Conservation (phyloP, 1,284 basidiomycete genomes). For the Athelia psychrophila region DNA sequence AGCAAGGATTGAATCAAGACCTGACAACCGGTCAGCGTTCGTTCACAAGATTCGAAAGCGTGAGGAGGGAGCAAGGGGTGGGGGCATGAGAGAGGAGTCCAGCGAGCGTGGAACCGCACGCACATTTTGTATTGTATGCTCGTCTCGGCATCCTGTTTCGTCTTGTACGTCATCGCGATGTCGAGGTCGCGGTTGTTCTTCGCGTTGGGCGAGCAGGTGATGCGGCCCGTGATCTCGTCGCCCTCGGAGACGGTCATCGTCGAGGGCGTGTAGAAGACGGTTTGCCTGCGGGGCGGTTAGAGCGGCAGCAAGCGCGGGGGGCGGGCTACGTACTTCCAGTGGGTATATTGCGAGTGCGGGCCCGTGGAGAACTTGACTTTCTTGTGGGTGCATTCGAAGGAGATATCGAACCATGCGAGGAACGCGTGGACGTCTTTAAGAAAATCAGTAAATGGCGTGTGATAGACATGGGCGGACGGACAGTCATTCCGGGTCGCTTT, state of each 20-base stretch:
- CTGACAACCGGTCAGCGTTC: slow-evolving; percentile 69
- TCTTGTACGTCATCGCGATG: slow-evolving; percentile 76
- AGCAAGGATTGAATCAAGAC: slow-evolving; percentile 46
- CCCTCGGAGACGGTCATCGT: slow-evolving; percentile 66
- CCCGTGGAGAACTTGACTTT: slow-evolving; percentile 94
- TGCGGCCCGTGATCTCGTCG: slow-evolving; percentile 68
- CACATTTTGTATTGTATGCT: slow-evolving; percentile 77
- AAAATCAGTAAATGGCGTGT: background rate
- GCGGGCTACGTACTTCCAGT: slow-evolving; percentile 83
- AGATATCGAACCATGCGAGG: slow-evolving; percentile 99
- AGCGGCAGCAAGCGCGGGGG: slow-evolving; percentile 1
- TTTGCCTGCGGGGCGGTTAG: slow-evolving; percentile 58
- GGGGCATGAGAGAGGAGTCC: slow-evolving; percentile 6
- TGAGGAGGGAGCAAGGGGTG: slow-evolving; percentile 13
- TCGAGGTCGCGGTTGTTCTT: slow-evolving; percentile 94
- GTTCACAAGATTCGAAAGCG: slow-evolving; percentile 24
- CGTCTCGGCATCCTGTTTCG: slow-evolving; percentile 30
- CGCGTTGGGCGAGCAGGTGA: slow-evolving; percentile 83
- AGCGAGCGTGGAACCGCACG: slow-evolving; percentile 32
- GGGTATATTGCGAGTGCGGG: slow-evolving; percentile 94
- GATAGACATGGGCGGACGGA: slow-evolving; percentile 39
- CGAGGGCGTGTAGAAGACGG: slow-evolving; percentile 92
- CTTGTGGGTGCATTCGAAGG: slow-evolving; percentile 96
- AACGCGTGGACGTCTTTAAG: slow-evolving; percentile 92
- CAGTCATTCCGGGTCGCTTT: slow-evolving; percentile 91